These are phyloP conservation scores for Balakata baccata DNA, from an alignment of 345 rosid genomes.

Conservation along the genomic window DNA sequence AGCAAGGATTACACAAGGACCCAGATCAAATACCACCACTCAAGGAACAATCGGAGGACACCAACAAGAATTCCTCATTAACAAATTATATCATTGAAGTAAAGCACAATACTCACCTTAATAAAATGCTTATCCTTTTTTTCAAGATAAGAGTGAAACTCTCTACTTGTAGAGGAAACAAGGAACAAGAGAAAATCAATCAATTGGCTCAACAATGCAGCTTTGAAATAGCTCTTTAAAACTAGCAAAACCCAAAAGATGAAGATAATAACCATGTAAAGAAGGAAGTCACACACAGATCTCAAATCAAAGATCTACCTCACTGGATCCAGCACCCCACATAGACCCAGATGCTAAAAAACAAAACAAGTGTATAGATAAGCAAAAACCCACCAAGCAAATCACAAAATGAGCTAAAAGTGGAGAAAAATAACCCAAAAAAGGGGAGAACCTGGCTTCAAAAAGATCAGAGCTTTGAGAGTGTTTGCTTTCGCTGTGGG, in stretches of 20 bases:
- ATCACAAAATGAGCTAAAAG: conserved; percentile 22
- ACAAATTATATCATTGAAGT: not conserved
- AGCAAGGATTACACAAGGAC: conserved; percentile 18
- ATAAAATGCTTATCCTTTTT: conserved; percentile 19
- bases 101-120: conserved; percentile 21
- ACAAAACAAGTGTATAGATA: conserved; percentile 23
- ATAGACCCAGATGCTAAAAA: conserved; percentile 45
- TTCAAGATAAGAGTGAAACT: conserved; percentile 1
- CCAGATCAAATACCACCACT: conserved; percentile 21
- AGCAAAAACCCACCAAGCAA: conserved; percentile 27
- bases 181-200: conserved; percentile 9
- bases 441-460: conserved; percentile 19
- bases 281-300: conserved; percentile 39
- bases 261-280: conserved; percentile 26
- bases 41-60: not conserved
- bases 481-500: conserved; percentile 29
- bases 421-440: conserved; percentile 25
- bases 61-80: conserved; percentile 15
- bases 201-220: conserved; percentile 24
- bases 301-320: conserved; percentile 35
- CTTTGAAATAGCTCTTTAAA: not conserved
- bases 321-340: conserved; percentile 35
- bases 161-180: not conserved
- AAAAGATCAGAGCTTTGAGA: conserved; percentile 36
- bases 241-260: conserved; percentile 21